Conservation (phyloP, 306 rosid genomes). For the Glycine latifolia region DNA sequence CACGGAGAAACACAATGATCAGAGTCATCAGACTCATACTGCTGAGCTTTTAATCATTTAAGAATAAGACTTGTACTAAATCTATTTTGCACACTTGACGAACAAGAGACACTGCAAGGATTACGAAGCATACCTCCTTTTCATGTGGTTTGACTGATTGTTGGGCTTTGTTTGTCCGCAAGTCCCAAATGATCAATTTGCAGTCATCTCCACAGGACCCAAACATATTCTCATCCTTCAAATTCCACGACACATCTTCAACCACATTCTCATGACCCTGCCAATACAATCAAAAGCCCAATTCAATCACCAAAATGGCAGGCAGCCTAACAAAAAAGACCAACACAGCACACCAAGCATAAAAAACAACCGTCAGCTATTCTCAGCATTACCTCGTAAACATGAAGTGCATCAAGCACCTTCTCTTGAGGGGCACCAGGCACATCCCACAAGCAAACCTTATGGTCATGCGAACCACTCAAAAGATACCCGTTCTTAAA, state of each 20-base stretch:
- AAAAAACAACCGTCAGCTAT: not conserved
- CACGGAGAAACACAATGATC: not conserved
- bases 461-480: conserved; percentile 85
- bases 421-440: conserved; percentile 59
- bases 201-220: conserved; percentile 95
- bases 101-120: conserved; percentile 4
- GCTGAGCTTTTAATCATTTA: not conserved
- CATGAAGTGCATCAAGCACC: conserved; percentile 73
- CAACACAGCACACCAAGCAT: conserved; percentile 3
- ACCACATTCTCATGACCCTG: conserved; percentile 79
- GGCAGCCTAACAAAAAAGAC: conserved; percentile 5
- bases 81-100: not conserved
- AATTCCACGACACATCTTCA: conserved; percentile 87
- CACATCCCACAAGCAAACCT: conserved; percentile 90
- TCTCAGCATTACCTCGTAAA: conserved; percentile 63
- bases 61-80: not conserved
- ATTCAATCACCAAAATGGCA: conserved; percentile 17
- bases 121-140: conserved; percentile 65
- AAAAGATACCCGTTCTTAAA: conserved; percentile 72
- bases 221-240: conserved; percentile 71
- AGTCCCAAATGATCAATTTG: conserved; percentile 85
- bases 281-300: conserved; percentile 11
- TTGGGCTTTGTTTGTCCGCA: conserved; percentile 72
- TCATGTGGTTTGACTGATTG: conserved; percentile 81
- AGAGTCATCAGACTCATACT: not conserved